Evolutionary conservation across 2,329 filamentous ascomycete species (phyloP).

Genomic region (Talaromyces sp.): DNA sequence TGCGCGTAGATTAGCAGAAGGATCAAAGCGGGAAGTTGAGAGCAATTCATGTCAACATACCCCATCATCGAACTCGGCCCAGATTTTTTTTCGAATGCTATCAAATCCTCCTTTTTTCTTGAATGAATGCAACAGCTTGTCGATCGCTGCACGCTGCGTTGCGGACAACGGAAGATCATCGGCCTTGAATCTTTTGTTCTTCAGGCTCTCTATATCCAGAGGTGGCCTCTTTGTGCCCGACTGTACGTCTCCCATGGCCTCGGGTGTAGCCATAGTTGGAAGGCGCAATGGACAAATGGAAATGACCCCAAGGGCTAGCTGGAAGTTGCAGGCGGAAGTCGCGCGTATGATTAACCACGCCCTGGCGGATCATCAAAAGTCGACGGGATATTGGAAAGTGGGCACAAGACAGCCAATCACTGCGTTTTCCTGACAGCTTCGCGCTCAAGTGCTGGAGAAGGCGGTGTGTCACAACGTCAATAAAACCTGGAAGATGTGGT

Average conservation of each 20-base stretch:
- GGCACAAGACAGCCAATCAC: too few relatives aligned
- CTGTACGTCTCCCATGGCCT: conserved; percentile 34
- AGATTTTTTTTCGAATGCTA: conserved; percentile 61
- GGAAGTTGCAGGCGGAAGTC: conserved; percentile 12
- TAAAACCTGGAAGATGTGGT: too few relatives aligned
- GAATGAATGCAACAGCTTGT: conserved; percentile 63
- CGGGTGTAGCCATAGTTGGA: conserved; percentile 36
- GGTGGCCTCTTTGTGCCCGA: conserved; percentile 32
- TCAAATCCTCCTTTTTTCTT: conserved; percentile 71
- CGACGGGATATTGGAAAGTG: too few relatives aligned
- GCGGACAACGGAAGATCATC: conserved; percentile 64
- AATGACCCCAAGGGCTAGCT: background rate
- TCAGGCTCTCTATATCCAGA: conserved; percentile 37
- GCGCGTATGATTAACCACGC: conserved; percentile 13
- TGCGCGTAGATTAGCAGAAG: conserved; percentile 11
- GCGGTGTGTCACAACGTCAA: too few relatives aligned
- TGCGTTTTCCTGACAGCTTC: too few relatives aligned
- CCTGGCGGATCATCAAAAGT: too few relatives aligned
- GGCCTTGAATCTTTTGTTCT: conserved; percentile 57
- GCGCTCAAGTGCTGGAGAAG: too few relatives aligned
- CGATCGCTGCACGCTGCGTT: conserved; percentile 61
- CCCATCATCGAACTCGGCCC: conserved; percentile 60
- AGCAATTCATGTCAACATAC: conserved; percentile 39
- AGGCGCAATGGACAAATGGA: conserved; percentile 1
- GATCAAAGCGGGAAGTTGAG: background rate